These are phyloP conservation scores for Lasiosphaeria hispida DNA, from an alignment of 495 filamentous ascomycete species.

Conservation along the genomic window DNA sequence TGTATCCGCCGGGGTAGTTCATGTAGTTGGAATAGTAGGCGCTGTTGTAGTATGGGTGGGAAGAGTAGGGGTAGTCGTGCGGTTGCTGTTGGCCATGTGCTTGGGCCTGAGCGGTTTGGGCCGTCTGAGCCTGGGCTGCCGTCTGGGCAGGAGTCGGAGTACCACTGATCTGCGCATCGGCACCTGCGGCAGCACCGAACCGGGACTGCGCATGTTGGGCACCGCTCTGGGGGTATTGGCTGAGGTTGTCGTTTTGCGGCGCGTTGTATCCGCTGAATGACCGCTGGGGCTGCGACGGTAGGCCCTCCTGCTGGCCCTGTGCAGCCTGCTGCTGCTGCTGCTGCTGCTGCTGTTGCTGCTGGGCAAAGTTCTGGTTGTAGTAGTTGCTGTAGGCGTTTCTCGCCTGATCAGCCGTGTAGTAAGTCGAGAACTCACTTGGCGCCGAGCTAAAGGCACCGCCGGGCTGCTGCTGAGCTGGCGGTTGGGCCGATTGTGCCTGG, in stretches of 20 bases:
- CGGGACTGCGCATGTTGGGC: slow-evolving; percentile 40
- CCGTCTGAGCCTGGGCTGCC: slow-evolving; percentile 43
- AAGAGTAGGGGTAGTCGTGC: slow-evolving; percentile 64
- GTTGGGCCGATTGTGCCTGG: slow-evolving; percentile 59
- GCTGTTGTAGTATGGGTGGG: slow-evolving; percentile 76
- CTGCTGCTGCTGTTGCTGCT: slow-evolving; percentile 33
- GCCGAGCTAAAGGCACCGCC: slow-evolving; percentile 65
- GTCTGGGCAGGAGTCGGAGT: slow-evolving; percentile 71
- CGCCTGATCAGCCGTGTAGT: slow-evolving; percentile 80
- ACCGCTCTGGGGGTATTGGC: slow-evolving; percentile 70
- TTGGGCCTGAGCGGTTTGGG: slow-evolving; percentile 60
- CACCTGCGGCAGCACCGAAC: slow-evolving; percentile 54
- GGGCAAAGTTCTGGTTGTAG: slow-evolving; percentile 69
- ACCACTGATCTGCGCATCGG: slow-evolving; percentile 77
- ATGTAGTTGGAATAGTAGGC: slow-evolving; percentile 80
- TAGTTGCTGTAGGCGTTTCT: slow-evolving; percentile 75
- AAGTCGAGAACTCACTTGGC: slow-evolving; percentile 76
- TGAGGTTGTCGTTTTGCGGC: slow-evolving; percentile 66
- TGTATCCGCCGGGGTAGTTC: slow-evolving; percentile 71
- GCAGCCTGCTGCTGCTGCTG: slow-evolving; percentile 58
- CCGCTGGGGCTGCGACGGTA: slow-evolving; percentile 60
- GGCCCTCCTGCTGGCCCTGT: slow-evolving; percentile 69
- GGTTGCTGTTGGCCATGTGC: slow-evolving; percentile 57
- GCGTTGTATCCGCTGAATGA: slow-evolving; percentile 73
- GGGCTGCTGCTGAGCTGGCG: slow-evolving; percentile 52